Evolutionary conservation across 2,329 filamentous ascomycete genomes (phyloP), one percentile per base, ranked within the genome.

Genomic region (Pseudogymnoascus sp.): DNA sequence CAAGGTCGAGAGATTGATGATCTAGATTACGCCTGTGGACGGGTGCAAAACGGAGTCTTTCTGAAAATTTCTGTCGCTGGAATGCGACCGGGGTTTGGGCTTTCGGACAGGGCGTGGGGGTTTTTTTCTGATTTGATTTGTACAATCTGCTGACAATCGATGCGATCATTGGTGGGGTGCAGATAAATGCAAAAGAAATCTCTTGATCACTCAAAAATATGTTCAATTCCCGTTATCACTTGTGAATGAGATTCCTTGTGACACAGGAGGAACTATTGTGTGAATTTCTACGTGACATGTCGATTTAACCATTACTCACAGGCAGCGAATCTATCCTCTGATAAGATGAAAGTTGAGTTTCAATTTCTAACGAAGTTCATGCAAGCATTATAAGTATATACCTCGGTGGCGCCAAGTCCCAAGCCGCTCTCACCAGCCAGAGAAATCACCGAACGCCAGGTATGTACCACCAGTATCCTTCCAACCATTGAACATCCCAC

Each of bases 1-100:
- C 78, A 95, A 96, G 86, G 90, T 97, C 63, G 93, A 97, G 84
- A 85, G 92, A 71, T 84, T 97, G 70, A 92, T 93, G 81, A 96
- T 97, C 79, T 97, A 88, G 84, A 56, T 28, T 6, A 18, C 23
- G 44, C 59, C 59, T 60, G 18, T 60, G 35, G 35, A 60, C 5
- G 28, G 28, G 28, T 35, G 50, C 28, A 56, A 56, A 11, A 33
- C 28, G 28, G 28, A 56, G 50, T 56, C 50, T 56, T 56, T 10
- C 12, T 56, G 50, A 18, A 56, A 56, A 56, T 56, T 56, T 56
- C 50, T 56, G 50, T 56, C 50, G 50, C 50, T 56, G 50, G 50
- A 56, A 56, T 56, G 50, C 50, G 50, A 56, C 50, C 11, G 50
- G 50, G 28, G 50, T 56, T 56, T 53, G 50, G 50, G 50, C 50